Evolutionary conservation across 2,329 filamentous ascomycete species (phyloP).

Genomic region (Akanthomyces uredinophilus): DNA sequence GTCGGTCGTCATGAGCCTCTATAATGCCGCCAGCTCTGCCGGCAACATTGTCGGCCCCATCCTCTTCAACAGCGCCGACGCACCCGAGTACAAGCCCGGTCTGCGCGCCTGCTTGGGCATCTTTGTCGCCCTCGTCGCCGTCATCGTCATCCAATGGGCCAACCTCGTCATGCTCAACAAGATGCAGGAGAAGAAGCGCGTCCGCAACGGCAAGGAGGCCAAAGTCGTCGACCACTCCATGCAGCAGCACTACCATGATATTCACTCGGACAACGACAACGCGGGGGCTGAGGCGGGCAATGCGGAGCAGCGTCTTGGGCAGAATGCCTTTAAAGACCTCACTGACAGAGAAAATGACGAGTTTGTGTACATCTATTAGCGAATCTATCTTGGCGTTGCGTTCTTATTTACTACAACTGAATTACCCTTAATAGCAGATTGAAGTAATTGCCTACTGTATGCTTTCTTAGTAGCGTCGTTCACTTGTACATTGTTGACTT

Average conservation of each 20-base stretch:
- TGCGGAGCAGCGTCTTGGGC: slow-evolving; percentile 31
- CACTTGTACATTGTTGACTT: too few relatives aligned
- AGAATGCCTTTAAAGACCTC: slow-evolving; percentile 52
- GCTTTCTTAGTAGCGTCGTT: neutral
- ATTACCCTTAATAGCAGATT: neutral
- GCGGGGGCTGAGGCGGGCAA: slow-evolving; percentile 26
- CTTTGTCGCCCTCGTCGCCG: slow-evolving; percentile 47
- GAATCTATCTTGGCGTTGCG: neutral
- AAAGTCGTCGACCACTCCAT: slow-evolving; percentile 57
- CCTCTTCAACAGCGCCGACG: slow-evolving; percentile 53
- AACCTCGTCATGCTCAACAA: slow-evolving; percentile 54
- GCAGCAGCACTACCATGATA: slow-evolving; percentile 43
- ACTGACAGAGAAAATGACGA: slow-evolving; percentile 64
- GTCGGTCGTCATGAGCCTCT: slow-evolving; percentile 57
- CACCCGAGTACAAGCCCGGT: slow-evolving; percentile 54
- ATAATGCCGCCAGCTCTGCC: slow-evolving; percentile 55
- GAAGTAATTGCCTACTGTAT: neutral
- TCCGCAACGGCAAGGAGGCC: slow-evolving; percentile 55
- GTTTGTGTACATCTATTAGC: slow-evolving; percentile 58
- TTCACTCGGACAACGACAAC: slow-evolving; percentile 12
- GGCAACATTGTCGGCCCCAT: slow-evolving; percentile 65
- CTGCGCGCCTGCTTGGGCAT: slow-evolving; percentile 51
- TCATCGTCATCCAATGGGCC: slow-evolving; percentile 48
- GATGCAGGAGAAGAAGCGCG: slow-evolving; percentile 48
- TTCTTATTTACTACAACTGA: neutral